Evolutionary conservation across 768 basidiomycete genomes (phyloP), one percentile per base, ranked within the genome.

Genomic region (Termitomyces bulborhizus): DNA sequence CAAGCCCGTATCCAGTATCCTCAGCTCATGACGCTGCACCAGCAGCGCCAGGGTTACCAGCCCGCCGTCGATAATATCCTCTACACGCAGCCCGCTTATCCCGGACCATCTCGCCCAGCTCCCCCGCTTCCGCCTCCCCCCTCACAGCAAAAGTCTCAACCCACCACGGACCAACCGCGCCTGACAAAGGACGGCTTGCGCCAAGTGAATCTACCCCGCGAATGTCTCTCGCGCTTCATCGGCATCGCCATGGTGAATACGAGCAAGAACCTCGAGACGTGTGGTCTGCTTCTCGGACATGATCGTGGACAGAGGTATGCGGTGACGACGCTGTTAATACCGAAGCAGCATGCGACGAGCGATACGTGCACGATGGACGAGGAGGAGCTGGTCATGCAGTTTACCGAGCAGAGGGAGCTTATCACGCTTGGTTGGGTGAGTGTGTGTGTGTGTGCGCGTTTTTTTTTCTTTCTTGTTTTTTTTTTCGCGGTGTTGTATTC

Each of bases 301-400:
- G 66, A 92, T 72, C 62, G 69, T 81, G 3, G 89, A 94, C 21
- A 55, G 12, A 48, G 37, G 12, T 48, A n/a, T 39, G 54, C 18
- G 9, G 55, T 56, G n/a, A 85, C 90, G 53, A 88, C 86, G 46
- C 67, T 96, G 64, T 70, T 96, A 64, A 85, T 96, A 16, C 93
- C 93, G n/a, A 88, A 82, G 68, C 93, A 96, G 64, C 85, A 84
- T 55, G 86, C 89, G 56, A 92, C 91, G 59, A 84, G 86, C 55
- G 91, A 96, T 71, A 92, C 91, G n/a, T 96, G 93, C 68, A 84
- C 85, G 32, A 95, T 93, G 88, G 86, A 91, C 51, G 85, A 88
- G 65, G 93, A 95, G 62, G 93, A 95, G 66, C 72, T 91, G 45
- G 90, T 93, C 6, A 71, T 93, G 70, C 81, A 83, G 61, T 92